phyloP scores from a whole-genome alignment of 2,329 filamentous ascomycete genomes.

The Verticillium dahliae region DNA sequence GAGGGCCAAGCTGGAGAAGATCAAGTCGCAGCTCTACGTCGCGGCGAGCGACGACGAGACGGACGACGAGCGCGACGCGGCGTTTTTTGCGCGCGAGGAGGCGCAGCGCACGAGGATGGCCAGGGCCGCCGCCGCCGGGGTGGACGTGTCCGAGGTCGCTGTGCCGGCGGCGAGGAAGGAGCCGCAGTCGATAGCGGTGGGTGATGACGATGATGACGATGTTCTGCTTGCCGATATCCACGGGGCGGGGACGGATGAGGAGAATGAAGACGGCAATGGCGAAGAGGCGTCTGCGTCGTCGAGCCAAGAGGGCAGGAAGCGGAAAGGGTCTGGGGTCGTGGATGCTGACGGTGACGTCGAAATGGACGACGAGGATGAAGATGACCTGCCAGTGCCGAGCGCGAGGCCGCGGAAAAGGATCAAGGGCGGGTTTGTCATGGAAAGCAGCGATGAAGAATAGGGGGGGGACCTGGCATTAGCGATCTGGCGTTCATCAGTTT shows the following conservation, averaged over 20 bases:
- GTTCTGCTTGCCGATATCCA: constrained; percentile 7
- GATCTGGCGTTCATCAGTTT: background rate
- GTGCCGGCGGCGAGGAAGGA: constrained; percentile 19
- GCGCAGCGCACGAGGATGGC: constrained; percentile 29
- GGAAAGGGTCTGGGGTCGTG: constrained; percentile 5
- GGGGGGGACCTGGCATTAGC: background rate
- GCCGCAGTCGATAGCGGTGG: constrained; percentile 14
- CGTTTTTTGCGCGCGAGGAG: constrained; percentile 75
- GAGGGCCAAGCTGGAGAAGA: constrained; percentile 67
- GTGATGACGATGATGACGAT: constrained; percentile 14
- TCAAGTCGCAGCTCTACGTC: constrained; percentile 81
- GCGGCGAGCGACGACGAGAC: constrained; percentile 81
- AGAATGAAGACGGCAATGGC: background rate
- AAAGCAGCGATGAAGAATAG: constrained; percentile 52
- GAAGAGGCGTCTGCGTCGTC: constrained; percentile 4
- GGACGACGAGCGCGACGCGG: constrained; percentile 64
- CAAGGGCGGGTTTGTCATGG: constrained; percentile 48
- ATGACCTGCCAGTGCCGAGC: constrained; percentile 30
- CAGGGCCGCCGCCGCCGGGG: constrained; percentile 24
- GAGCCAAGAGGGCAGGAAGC: constrained; percentile 7
- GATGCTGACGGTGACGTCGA: constrained; percentile 13
- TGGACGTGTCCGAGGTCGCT: constrained; percentile 10
- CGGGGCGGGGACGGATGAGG: constrained; percentile 11
- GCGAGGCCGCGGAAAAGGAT: constrained; percentile 34
- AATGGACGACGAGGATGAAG: constrained; percentile 21